These are phyloP conservation scores for Cryoendolithus antarcticus DNA, from an alignment of 2,329 filamentous ascomycete genomes.

Conservation along the genomic window DNA sequence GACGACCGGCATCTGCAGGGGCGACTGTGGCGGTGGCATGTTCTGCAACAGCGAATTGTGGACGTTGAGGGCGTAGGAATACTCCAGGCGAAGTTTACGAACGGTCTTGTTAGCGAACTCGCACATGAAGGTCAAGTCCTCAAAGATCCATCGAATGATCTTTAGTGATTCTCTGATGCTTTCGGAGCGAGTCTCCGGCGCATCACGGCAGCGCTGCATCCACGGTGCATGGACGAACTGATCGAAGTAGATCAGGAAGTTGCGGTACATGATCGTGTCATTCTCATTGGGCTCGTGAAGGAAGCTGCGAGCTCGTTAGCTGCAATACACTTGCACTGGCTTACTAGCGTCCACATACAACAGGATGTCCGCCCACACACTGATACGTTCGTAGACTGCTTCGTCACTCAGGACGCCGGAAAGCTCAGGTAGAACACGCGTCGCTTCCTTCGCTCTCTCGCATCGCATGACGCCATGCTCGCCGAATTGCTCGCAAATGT, in stretches of 20 bases:
- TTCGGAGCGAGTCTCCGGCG: background rate
- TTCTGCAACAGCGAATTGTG: too few species aligned
- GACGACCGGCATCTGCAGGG: too few species aligned
- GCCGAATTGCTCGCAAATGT: conserved; percentile 4
- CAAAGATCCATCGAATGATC: too few species aligned
- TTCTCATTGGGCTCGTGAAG: conserved; percentile 3
- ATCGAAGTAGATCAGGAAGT: conserved; percentile 3
- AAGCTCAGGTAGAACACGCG: conserved; percentile 2
- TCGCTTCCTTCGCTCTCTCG: background rate
- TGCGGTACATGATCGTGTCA: conserved; percentile 1
- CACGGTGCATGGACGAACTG: conserved; percentile 1
- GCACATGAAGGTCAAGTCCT: too few species aligned
- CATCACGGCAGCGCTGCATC: background rate
- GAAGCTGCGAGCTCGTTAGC: conserved; percentile 1
- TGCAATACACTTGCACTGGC: background rate
- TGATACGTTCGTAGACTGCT: background rate
- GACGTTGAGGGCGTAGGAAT: too few species aligned
- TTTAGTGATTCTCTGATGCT: too few species aligned
- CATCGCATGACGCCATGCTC: conserved; percentile 1
- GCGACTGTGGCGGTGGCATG: too few species aligned
- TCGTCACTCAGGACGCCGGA: background rate
- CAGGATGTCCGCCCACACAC: conserved; percentile 1
- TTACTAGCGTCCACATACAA: background rate
- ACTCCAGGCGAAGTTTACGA: too few species aligned
- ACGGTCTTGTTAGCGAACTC: conserved; percentile 3